Evolutionary conservation across 139 green algal species (phyloP).

Genomic region (Asterochloris sp.): DNA sequence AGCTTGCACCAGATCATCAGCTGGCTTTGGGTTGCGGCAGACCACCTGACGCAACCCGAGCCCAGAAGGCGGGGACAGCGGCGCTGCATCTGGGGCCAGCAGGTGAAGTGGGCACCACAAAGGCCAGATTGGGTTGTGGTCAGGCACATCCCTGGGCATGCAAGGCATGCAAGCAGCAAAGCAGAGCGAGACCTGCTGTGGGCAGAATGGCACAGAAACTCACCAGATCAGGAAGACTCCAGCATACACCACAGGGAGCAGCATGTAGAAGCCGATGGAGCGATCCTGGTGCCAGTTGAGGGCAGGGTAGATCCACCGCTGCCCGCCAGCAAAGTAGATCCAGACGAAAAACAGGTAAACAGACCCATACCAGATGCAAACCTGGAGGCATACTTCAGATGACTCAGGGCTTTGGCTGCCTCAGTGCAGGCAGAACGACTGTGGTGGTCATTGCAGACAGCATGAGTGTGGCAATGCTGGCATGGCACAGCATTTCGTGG

Average conservation of each 20-base stretch:
- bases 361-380: slow-evolving; percentile 29
- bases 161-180: not conserved
- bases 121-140: no score
- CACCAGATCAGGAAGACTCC: slow-evolving; percentile 16
- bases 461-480: no score
- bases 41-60: no score
- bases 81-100: no score
- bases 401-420: not conserved
- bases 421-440: not conserved
- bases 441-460: no score
- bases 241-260: not conserved
- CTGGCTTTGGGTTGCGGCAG: no score
- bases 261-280: not conserved
- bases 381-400: slow-evolving; percentile 1
- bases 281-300: not conserved
- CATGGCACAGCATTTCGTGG: no score
- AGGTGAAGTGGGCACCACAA: no score
- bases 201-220: not conserved
- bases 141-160: no score
- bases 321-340: slow-evolving; percentile 21
- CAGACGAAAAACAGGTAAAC: slow-evolving; percentile 36
- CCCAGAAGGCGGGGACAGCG: no score
- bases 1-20: no score
- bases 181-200: not conserved
- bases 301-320: slow-evolving; percentile 5